Conservation (phyloP, 192 early-diverging fungal species). For the Mortierella alpina region DNA sequence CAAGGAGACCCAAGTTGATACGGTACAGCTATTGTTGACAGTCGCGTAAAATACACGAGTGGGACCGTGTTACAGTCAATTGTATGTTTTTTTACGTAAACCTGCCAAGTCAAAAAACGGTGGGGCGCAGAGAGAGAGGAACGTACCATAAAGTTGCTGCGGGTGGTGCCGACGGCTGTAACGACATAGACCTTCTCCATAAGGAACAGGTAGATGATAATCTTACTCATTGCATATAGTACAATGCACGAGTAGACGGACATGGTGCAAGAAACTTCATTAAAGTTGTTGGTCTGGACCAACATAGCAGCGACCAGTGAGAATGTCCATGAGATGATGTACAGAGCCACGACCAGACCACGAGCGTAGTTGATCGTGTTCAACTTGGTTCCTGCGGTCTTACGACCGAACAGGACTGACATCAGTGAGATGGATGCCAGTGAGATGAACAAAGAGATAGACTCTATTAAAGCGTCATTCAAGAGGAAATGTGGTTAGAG, state of each 20-base stretch:
- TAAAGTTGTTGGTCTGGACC: constrained; percentile 51
- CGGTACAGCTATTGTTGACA: constrained; percentile 24
- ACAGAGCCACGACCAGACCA: constrained; percentile 54
- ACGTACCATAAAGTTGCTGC: constrained; percentile 51
- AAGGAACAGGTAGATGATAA: constrained; percentile 61
- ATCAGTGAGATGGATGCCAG: constrained; percentile 32
- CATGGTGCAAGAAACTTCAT: constrained; percentile 44
- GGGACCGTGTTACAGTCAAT: background rate
- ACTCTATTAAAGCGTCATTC: constrained; percentile 14
- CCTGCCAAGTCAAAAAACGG: background rate
- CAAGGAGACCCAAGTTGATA: constrained; percentile 26
- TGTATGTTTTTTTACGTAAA: too few relatives aligned
- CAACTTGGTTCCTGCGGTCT: constrained; percentile 41
- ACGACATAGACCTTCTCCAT: constrained; percentile 59
- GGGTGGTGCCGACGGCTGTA: constrained; percentile 35
- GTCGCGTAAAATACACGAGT: background rate
- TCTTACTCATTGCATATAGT: constrained; percentile 55
- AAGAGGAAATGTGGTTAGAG: background rate
- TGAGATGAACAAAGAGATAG: constrained; percentile 40
- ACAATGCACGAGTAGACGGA: constrained; percentile 54
- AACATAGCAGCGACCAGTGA: constrained; percentile 45
- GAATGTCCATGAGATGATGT: constrained; percentile 60
- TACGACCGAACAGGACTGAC: constrained; percentile 52
- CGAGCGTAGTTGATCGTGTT: constrained; percentile 57
- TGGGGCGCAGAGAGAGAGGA: background rate